Base-by-base conservation (phyloP, 768 basidiomycete genomes). In the Lyophyllum decastes region DNA sequence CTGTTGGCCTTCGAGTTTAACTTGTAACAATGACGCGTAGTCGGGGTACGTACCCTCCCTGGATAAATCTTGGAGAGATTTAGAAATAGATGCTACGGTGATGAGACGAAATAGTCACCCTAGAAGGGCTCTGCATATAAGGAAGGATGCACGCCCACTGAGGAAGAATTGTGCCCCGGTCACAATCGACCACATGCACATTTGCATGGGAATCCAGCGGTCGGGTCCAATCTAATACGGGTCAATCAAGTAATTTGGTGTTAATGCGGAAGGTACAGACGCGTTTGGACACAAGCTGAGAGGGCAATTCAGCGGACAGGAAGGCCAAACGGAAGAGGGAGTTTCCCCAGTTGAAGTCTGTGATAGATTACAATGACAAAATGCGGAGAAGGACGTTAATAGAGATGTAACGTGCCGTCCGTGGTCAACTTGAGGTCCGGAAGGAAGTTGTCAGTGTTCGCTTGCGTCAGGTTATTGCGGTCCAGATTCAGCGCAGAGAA, bases 141-240 rank as follows among this genome's bases (percentile, higher is more conserved):
- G 70, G 66, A 87, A 87, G 0, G 78, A 72, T 0, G 79, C 62
- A 35, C 78, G 71, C n/a, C 84, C 85, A 0, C 72, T 76, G 17
- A 87, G 71, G 77, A 79, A 85, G 62, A 84, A 86, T 63, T 87
- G 86, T 25, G 66, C 68, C 22, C 77, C 62, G 6, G 84, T 78
- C 5, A 86, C 75, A 44, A 84, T 66, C 17, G 81, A 79, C 83
- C 82, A 85, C 17, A 77, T 58, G 51, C 78, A 80, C 72, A 85
- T 82, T 65, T 85, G 83, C 1, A 75, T 78, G 5, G 84, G 83
- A 67, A 85, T 84, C 84, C 83, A 87, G 24, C 82, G 78, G 67
- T 88, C 86, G 2, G 85, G 85, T 2, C 86, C 85, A 38, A 85
- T 60, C 80, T 83, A 49, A 17, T 17, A 26, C n/a, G n/a, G 17